Base-by-base conservation (phyloP, 139 green algal species). In the Spirogloea muscicola region DNA sequence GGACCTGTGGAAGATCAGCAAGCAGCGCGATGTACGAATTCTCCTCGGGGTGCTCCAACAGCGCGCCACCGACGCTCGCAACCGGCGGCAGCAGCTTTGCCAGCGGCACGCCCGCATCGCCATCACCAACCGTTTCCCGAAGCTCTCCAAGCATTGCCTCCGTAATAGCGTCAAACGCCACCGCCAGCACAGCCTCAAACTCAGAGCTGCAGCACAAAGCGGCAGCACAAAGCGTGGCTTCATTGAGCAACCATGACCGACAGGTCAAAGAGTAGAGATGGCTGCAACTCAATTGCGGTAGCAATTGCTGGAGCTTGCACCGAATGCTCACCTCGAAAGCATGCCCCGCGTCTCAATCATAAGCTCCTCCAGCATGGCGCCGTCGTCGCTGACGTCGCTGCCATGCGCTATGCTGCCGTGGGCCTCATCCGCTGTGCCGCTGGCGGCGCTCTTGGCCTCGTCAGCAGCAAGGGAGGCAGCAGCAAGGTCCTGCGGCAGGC, bases 61-160 rank as follows among this genome's bases (percentile, higher is more conserved):
- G 44, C 10, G 65, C 63, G 1, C 40, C 42, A 34, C 65, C 44
- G 21, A 74, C 65, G 44, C 40, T 65, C 34, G 65, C 65, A 21
- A 74, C 52, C 40, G 65, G 65, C 63, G 65, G 65, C 48, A 74
- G 25, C n/a, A 74, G 65, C 44, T 74, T 74, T 7, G 65, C 65
- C 65, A 74, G 16, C 21, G 49, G 65, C 25, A 74, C 59, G 62
- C 62, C 62, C 36, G 42, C 25, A 13, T 46, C 27, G 4, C 38
- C 27, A 7, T 5, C 21, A 34, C 34, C 62, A 72, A 31, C 34
- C 5, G 62, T 57, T 31, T 55, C 49, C 6, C 62, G 34, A 3
- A 72, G 40, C 62, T 72, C 62, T 33, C 59, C 37, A 16, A 72
- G 3, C 3, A 62, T 41, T 5, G 40, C 62, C 3, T 72, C 62